Conservation (phyloP, 2,329 filamentous ascomycete genomes). For the Alternaria metachromatica region DNA sequence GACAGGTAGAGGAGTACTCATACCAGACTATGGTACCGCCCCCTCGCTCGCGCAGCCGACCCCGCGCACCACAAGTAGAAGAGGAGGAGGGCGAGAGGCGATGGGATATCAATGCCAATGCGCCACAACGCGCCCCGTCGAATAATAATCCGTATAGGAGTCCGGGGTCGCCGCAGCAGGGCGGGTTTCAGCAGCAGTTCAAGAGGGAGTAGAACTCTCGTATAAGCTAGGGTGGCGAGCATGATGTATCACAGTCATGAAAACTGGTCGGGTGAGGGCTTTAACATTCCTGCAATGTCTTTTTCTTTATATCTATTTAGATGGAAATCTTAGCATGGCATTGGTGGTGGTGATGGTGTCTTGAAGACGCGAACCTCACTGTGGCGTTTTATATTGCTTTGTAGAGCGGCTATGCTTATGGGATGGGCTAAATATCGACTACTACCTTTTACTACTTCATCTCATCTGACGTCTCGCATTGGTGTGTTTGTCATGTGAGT, state of each 20-base stretch:
- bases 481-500: background rate
- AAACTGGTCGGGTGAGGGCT: background rate
- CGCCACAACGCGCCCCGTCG: background rate
- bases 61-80: constrained; percentile 21
- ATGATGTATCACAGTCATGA: background rate
- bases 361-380: background rate
- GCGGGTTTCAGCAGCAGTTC: background rate
- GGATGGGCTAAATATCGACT: background rate
- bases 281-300: background rate
- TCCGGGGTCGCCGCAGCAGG: constrained; percentile 5
- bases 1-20: constrained; percentile 41
- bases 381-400: background rate
- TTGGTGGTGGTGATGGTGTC: background rate
- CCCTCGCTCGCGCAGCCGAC: constrained; percentile 30
- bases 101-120: constrained; percentile 13
- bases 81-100: constrained; percentile 25
- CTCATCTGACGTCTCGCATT: background rate
- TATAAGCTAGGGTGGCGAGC: background rate
- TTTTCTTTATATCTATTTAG: background rate
- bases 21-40: constrained; percentile 44
- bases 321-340: background rate
- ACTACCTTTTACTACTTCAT: background rate
- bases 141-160: constrained; percentile 25
- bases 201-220: constrained; percentile 16
- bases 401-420: background rate